Conservation (phyloP, 345 rosid species). For the Rhodamnia rubescens region DNA sequence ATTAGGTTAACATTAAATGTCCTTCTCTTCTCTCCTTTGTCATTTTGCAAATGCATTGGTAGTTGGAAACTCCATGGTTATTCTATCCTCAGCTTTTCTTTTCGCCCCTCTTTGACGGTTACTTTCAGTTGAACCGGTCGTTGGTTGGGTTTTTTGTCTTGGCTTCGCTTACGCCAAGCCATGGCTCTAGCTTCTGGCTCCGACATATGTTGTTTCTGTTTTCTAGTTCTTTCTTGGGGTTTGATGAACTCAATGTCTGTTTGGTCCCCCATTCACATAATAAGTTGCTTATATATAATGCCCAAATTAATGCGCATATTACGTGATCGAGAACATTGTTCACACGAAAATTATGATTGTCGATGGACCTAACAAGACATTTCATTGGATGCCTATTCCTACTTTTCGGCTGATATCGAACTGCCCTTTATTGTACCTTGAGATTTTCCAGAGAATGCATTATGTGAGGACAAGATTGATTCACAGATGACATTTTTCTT, state of each 20-base stretch:
- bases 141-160: background rate
- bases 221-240: background rate
- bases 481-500: background rate
- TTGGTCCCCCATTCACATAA: background rate
- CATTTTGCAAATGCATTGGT: background rate
- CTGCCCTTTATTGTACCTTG: background rate
- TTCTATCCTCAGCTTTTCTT: background rate
- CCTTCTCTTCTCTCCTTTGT: background rate
- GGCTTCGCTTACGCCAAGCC: background rate
- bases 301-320: background rate
- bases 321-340: background rate
- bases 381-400: background rate
- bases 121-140: conserved; percentile 18
- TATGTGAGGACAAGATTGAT: background rate
- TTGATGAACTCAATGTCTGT: background rate
- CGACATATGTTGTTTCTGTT: background rate
- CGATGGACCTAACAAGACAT: rapidly evolving
- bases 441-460: background rate
- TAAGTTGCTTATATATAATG: background rate
- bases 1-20: background rate
- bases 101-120: conserved; percentile 18
- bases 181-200: background rate
- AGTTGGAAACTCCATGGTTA: background rate
- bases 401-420: background rate
- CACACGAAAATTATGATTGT: background rate